Evolutionary conservation across 1,139 yeast species (phyloP).

Genomic region (Hanseniaspora uvarum): DNA sequence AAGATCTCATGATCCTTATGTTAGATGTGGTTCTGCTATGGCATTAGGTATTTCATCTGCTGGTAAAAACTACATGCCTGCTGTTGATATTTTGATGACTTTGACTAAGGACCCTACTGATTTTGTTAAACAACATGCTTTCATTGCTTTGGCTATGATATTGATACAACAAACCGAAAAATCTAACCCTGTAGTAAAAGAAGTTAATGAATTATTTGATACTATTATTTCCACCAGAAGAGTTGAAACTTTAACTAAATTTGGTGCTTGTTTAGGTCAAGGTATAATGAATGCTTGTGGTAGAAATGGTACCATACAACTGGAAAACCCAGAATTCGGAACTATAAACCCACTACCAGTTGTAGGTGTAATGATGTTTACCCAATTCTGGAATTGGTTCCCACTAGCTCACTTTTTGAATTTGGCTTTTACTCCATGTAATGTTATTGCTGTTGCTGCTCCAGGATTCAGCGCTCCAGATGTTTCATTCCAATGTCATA

Average conservation of each 20-base stretch:
- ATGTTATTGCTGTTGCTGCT: conserved; percentile 68
- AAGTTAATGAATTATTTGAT: conserved; percentile 63
- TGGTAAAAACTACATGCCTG: conserved; percentile 80
- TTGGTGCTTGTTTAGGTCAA: conserved; percentile 94
- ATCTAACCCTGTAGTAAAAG: conserved; percentile 67
- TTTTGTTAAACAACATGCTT: conserved; percentile 95
- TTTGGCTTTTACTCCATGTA: conserved; percentile 85
- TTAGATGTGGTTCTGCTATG: conserved; percentile 95
- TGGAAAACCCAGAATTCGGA: conserved; percentile 84
- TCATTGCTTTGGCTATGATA: conserved; percentile 85
- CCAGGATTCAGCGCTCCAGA: conserved; percentile 81
- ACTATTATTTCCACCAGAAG: conserved; percentile 74
- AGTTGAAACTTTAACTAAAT: conserved; percentile 93
- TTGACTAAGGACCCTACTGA: conserved; percentile 89
- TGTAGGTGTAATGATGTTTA: conserved; percentile 80
- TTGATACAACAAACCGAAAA: conserved; percentile 88
- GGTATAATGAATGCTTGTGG: conserved; percentile 99
- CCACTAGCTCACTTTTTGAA: conserved; percentile 90
- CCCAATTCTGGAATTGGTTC: conserved; percentile 98
- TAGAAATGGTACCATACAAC: conserved; percentile 85
- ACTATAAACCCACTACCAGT: conserved; percentile 83
- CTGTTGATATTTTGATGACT: conserved; percentile 86
- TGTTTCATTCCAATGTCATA: conserved; percentile 69
- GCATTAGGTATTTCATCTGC: conserved; percentile 97
- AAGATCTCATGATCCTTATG: conserved; percentile 95